Percentiles rank a stretch among this genome's conserved stretches.
phyloP scores from a whole-genome alignment of 139 green algal species.

The Nannochloris sp. region DNA sequence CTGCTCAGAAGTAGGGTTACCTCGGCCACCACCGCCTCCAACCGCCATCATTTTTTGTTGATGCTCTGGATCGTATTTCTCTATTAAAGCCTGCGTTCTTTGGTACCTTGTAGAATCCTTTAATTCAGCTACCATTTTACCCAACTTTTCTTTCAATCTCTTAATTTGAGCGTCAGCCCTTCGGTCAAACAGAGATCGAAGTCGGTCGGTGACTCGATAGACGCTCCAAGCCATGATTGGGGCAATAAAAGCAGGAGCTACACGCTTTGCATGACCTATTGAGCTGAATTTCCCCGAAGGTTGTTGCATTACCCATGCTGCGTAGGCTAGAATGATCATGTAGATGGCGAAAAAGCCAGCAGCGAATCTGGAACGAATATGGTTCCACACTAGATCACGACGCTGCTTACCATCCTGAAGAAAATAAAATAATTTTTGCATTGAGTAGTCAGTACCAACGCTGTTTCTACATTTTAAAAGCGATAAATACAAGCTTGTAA shows the following conservation, averaged over 20 bases:
- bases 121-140: slow-evolving; percentile 53
- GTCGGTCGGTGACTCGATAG: not conserved
- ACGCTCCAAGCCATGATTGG: slow-evolving; percentile 11
- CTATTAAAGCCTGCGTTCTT: slow-evolving; percentile 45
- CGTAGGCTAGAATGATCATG: slow-evolving; percentile 1
- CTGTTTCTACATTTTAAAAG: not conserved
- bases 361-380: not conserved
- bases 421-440: not conserved
- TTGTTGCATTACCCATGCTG: slow-evolving; percentile 18
- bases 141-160: slow-evolving; percentile 28
- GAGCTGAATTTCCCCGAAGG: slow-evolving; percentile 26
- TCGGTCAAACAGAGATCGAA: slow-evolving; percentile 17
- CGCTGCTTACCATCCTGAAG: not conserved
- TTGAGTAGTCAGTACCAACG: not conserved
- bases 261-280: slow-evolving; percentile 22
- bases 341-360: slow-evolving; percentile 6
- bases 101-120: slow-evolving; percentile 60
- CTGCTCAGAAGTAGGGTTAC: not conserved
- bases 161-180: slow-evolving; percentile 25
- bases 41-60: not conserved
- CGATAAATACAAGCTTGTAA: not conserved
- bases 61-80: slow-evolving; percentile 60
- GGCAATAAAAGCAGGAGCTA: slow-evolving; percentile 21
- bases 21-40: not conserved
- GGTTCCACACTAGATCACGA: not conserved